Percentiles rank a stretch among this genome's conserved stretches.
Conservation (phyloP, 1,284 basidiomycete species). For the Lignosus rhinocerotis region DNA sequence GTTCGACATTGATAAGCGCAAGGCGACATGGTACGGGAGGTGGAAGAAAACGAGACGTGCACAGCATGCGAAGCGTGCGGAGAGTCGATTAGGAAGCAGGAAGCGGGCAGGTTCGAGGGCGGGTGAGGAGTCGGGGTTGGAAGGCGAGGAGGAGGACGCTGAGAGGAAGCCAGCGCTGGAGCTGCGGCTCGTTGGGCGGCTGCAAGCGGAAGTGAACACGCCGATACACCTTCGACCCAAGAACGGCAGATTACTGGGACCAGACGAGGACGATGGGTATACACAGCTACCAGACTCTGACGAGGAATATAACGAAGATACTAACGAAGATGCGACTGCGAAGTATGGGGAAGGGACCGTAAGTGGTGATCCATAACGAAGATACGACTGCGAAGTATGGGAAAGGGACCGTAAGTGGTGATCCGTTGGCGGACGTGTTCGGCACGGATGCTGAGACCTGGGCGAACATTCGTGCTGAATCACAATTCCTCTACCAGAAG, state of each 20-base stretch:
- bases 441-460: constrained; percentile 64
- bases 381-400: constrained; percentile 27
- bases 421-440: constrained; percentile 50
- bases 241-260: constrained; percentile 22
- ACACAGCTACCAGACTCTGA: constrained; percentile 21
- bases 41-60: constrained; percentile 69
- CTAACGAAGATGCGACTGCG: constrained; percentile 28
- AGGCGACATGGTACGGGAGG: constrained; percentile 78
- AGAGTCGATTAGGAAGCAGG: constrained; percentile 39
- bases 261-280: constrained; percentile 25
- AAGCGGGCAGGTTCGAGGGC: constrained; percentile 26
- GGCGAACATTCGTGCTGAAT: constrained; percentile 48
- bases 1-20: constrained; percentile 78
- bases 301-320: constrained; percentile 23
- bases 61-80: constrained; percentile 56
- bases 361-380: constrained; percentile 40
- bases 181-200: constrained; percentile 50
- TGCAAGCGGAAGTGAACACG: constrained; percentile 40
- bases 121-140: constrained; percentile 18
- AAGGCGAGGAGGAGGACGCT: constrained; percentile 26
- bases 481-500: constrained; percentile 21
- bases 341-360: constrained; percentile 20
- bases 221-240: constrained; percentile 31
- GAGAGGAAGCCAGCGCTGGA: constrained; percentile 43
- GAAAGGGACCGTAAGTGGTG: constrained; percentile 25